phyloP scores from a whole-genome alignment of 352 stramenopile species.

The Pythium aquatile region DNA sequence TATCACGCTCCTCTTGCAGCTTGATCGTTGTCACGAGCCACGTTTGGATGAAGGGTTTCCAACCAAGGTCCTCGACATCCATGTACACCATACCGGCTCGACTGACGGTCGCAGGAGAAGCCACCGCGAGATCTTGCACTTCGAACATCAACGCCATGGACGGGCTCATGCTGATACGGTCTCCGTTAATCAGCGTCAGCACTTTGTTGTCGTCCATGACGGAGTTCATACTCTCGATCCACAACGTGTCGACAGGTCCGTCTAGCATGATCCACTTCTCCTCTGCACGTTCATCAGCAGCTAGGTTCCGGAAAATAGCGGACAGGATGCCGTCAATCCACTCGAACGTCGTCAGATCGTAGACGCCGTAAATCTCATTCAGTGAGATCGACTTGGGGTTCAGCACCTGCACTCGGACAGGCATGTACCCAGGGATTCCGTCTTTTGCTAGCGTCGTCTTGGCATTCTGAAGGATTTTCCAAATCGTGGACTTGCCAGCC shows the following conservation, averaged over 20 bases:
- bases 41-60: constrained; percentile 73
- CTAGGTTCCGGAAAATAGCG: constrained; percentile 76
- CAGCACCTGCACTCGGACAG: constrained; percentile 83
- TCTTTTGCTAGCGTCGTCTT: constrained; percentile 81
- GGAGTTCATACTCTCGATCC: constrained; percentile 90
- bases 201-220: constrained; percentile 91
- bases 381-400: constrained; percentile 90
- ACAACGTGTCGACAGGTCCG: constrained; percentile 84
- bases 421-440: constrained; percentile 66
- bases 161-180: constrained; percentile 83
- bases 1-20: constrained; percentile 61
- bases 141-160: constrained; percentile 94
- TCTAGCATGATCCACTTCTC: constrained; percentile 91
- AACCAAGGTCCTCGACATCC: constrained; percentile 81
- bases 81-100: constrained; percentile 95
- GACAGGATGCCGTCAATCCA: constrained; percentile 87
- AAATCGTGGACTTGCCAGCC: constrained; percentile 88
- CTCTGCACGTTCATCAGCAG: constrained; percentile 68
- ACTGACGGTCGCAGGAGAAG: constrained; percentile 92
- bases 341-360: constrained; percentile 85
- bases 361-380: constrained; percentile 91
- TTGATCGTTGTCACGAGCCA: constrained; percentile 69
- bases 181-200: constrained; percentile 83
- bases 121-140: constrained; percentile 92
- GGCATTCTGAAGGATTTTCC: constrained; percentile 71